phyloP scores from a whole-genome alignment of 371 early-diverging fungal genomes.

The Ordospora pajunii region DNA sequence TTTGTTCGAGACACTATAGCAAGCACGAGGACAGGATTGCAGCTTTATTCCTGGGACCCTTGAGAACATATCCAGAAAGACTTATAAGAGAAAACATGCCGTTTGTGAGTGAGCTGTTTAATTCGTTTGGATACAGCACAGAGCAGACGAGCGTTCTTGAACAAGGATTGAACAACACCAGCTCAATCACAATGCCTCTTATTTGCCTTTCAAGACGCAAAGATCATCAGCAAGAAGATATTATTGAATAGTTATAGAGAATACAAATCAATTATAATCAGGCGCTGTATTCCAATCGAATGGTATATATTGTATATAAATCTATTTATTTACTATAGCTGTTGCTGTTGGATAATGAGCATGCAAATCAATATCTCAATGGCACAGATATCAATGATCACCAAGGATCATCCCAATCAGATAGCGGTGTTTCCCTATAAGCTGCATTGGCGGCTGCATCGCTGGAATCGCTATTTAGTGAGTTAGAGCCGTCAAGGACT shows the following conservation, averaged over 20 bases:
- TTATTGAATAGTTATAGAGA: too few relatives aligned
- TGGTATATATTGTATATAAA: background rate
- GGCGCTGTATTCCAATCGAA: too few relatives aligned
- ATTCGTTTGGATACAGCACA: conserved; percentile 13
- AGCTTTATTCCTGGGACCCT: conserved; percentile 32
- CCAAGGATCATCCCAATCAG: background rate
- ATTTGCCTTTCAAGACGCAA: conserved; percentile 23
- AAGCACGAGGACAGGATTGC: conserved; percentile 37
- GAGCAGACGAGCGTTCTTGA: background rate
- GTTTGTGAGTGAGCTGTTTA: conserved; percentile 43
- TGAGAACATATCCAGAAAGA: conserved; percentile 27
- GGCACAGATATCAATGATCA: background rate
- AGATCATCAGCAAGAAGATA: too few relatives aligned
- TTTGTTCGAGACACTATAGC: conserved; percentile 52
- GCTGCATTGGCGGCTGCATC: too few relatives aligned
- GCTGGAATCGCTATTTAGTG: too few relatives aligned
- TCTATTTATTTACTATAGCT: background rate
- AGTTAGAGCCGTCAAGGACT: too few relatives aligned
- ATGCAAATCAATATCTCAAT: too few relatives aligned
- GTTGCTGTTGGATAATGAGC: background rate
- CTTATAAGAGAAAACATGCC: conserved; percentile 34
- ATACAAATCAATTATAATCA: too few relatives aligned
- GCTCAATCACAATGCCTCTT: conserved; percentile 10
- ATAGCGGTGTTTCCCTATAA: too few relatives aligned
- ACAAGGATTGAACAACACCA: background rate